Evolutionary conservation across 1,284 basidiomycete species (phyloP).

Genomic region (Caloboletus firmus): DNA sequence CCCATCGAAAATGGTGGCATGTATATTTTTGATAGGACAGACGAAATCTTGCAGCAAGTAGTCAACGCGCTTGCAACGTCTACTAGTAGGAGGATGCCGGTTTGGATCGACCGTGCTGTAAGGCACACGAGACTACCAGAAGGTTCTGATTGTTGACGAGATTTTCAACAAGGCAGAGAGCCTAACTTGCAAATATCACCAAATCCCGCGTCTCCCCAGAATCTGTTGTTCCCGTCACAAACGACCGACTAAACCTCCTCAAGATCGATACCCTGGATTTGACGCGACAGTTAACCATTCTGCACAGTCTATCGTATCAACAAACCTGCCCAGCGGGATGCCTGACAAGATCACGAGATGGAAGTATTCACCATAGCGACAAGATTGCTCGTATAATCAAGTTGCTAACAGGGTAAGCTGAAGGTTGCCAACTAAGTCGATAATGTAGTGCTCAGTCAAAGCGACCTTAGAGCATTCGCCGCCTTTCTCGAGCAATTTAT

Average conservation of each 20-base stretch:
- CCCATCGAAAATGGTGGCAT: constrained; percentile 54
- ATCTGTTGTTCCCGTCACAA: constrained; percentile 59
- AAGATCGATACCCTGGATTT: constrained; percentile 71
- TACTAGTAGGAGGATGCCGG: constrained; percentile 50
- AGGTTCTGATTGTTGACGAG: constrained; percentile 11
- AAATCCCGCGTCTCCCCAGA: constrained; percentile 45
- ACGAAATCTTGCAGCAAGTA: constrained; percentile 49
- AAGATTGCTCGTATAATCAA: constrained; percentile 69
- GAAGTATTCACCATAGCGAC: constrained; percentile 43
- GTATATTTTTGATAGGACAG: constrained; percentile 51
- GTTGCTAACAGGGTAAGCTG: constrained; percentile 58
- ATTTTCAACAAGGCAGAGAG: constrained; percentile 46
- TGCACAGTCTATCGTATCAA: constrained; percentile 67
- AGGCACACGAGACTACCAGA: constrained; percentile 27
- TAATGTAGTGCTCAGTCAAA: constrained; percentile 57
- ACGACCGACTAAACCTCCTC: constrained; percentile 50
- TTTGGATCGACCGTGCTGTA: constrained; percentile 52
- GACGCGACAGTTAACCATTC: constrained; percentile 72
- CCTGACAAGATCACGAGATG: constrained; percentile 50
- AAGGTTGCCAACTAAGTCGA: constrained; percentile 70
- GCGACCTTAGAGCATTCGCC: constrained; percentile 65
- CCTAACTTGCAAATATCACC: constrained; percentile 40
- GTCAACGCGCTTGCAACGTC: constrained; percentile 44
- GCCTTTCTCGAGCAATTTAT: constrained; percentile 72
- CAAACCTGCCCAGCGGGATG: constrained; percentile 70